Evolutionary conservation across 768 basidiomycete genomes (phyloP).

Genomic region (Mycena epipterygia): DNA sequence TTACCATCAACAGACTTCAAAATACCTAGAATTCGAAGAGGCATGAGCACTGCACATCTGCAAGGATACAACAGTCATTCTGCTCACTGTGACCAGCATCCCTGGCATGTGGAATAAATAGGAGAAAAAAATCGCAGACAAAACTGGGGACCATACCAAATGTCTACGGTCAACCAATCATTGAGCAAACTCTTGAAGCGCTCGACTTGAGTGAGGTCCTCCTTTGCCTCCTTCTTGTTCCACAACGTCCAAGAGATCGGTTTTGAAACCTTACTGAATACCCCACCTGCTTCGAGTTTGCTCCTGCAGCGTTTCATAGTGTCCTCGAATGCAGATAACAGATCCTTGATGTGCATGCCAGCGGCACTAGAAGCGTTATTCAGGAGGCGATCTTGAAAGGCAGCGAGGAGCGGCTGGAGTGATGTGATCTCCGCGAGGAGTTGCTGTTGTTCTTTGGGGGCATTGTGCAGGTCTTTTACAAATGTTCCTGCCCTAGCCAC

Average conservation of each 20-base stretch:
- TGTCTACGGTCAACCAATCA: background rate
- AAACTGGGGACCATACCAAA: background rate
- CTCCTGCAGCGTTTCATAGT: background rate
- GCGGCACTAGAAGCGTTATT: background rate
- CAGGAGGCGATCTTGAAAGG: background rate
- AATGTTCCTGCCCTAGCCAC: background rate
- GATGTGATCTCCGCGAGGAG: background rate
- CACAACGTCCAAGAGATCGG: slow-evolving; percentile 5
- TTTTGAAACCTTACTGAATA: background rate
- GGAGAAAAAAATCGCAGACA: background rate
- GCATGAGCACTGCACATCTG: too few relatives aligned
- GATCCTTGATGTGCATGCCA: too few relatives aligned
- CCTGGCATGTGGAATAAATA: background rate
- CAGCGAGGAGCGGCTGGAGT: background rate
- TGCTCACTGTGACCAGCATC: background rate
- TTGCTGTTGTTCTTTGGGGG: background rate
- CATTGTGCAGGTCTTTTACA: background rate
- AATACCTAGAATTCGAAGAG: too few relatives aligned
- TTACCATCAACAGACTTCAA: too few relatives aligned
- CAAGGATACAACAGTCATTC: too few relatives aligned
- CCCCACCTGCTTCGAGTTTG: background rate
- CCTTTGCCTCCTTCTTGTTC: slow-evolving; percentile 5
- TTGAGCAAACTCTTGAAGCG: slow-evolving; percentile 13
- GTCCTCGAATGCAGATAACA: background rate
- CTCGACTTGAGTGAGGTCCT: background rate